Percentiles rank a stretch among this genome's conserved stretches.
phyloP scores from a whole-genome alignment of 352 stramenopile genomes.

The Discostella stelligera region DNA sequence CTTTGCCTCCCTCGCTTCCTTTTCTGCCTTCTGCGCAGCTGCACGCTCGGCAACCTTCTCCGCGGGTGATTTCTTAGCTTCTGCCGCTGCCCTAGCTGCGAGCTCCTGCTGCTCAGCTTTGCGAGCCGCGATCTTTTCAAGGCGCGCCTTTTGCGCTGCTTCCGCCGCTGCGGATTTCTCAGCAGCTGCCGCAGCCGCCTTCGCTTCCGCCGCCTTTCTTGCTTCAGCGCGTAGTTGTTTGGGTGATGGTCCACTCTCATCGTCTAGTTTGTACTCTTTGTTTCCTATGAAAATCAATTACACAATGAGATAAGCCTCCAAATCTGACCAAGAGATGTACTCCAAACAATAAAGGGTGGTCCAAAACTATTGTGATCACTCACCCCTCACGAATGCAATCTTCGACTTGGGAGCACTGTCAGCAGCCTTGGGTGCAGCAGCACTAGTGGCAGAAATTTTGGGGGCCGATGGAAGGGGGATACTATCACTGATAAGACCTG shows the following conservation, averaged over 20 bases:
- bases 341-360: neutral
- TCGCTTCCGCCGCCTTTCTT: slow-evolving; percentile 26
- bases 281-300: neutral
- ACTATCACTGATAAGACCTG: slow-evolving; percentile 23
- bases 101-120: slow-evolving; percentile 27
- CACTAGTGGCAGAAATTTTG: slow-evolving; percentile 18
- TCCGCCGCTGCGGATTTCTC: slow-evolving; percentile 15
- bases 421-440: slow-evolving; percentile 41
- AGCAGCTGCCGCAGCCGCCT: slow-evolving; percentile 11
- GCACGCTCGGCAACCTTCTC: slow-evolving; percentile 37
- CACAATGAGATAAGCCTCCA: slow-evolving; percentile 1
- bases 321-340: too few relatives aligned
- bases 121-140: slow-evolving; percentile 19
- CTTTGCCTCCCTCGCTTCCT: slow-evolving; percentile 12
- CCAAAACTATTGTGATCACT: slow-evolving; percentile 9
- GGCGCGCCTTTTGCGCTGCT: slow-evolving; percentile 4
- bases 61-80: slow-evolving; percentile 28
- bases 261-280: slow-evolving; percentile 41
- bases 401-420: slow-evolving; percentile 32
- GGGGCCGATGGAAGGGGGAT: slow-evolving; percentile 18
- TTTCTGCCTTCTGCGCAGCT: slow-evolving; percentile 29
- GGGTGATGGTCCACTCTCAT: neutral
- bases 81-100: slow-evolving; percentile 21
- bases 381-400: slow-evolving; percentile 48
- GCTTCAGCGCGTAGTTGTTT: slow-evolving; percentile 31